Evolutionary conservation across 2,329 filamentous ascomycete genomes (phyloP).

Genomic region (Diplocarpon rosae): DNA sequence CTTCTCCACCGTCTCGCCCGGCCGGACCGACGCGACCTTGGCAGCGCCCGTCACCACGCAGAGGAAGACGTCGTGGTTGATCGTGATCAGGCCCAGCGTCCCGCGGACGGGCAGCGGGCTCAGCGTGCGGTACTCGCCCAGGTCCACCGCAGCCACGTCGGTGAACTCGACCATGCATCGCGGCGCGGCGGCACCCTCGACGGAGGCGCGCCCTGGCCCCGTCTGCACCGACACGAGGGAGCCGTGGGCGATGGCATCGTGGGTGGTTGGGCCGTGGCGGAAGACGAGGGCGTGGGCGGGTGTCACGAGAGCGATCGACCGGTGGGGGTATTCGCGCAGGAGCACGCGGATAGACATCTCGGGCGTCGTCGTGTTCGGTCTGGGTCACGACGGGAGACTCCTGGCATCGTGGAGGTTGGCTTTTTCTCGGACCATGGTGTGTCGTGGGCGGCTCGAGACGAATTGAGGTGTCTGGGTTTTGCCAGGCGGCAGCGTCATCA

Average conservation of each 20-base stretch:
- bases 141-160: conserved; percentile 48
- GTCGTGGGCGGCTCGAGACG: not conserved
- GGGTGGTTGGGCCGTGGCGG: conserved; percentile 60
- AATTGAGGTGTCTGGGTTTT: not conserved
- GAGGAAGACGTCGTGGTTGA: conserved; percentile 77
- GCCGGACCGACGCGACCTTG: conserved; percentile 70
- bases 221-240: conserved; percentile 44
- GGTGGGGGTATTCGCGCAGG: conserved; percentile 72
- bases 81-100: conserved; percentile 77
- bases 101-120: conserved; percentile 68
- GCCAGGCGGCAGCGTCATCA: too few relatives aligned
- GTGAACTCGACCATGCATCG: conserved; percentile 82
- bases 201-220: conserved; percentile 31
- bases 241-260: conserved; percentile 46
- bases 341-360: conserved; percentile 28
- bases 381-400: not conserved
- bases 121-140: conserved; percentile 67
- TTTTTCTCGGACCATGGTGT: not conserved
- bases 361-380: conserved; percentile 1
- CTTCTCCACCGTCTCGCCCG: conserved; percentile 79
- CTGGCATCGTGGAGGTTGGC: conserved; percentile 12
- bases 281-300: conserved; percentile 73
- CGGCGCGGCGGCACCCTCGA: conserved; percentile 18
- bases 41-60: conserved; percentile 75
- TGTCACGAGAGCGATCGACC: conserved; percentile 78